Conservation (phyloP, 2,329 filamentous ascomycete genomes). For the Diaporthe australafricana region DNA sequence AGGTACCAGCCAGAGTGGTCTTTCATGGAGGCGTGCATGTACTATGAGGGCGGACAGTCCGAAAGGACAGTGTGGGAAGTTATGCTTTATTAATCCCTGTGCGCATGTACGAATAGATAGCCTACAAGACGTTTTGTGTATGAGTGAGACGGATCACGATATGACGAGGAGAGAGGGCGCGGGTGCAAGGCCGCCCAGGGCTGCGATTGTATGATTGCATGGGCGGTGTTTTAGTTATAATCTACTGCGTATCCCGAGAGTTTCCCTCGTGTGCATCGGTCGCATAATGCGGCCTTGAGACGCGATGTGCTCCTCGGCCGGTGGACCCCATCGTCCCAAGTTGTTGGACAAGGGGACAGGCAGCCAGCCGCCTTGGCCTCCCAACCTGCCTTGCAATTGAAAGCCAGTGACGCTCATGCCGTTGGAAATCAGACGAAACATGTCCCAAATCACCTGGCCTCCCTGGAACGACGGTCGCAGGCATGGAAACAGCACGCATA, state of each 20-base stretch:
- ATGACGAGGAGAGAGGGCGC: not conserved
- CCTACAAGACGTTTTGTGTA: not conserved
- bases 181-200: not conserved
- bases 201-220: not conserved
- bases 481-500: not conserved
- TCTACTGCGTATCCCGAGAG: not conserved
- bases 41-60: not conserved
- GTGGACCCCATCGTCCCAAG: not conserved
- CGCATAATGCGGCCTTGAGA: not conserved
- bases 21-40: not conserved
- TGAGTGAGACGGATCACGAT: not conserved
- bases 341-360: not conserved
- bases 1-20: not conserved
- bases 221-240: not conserved
- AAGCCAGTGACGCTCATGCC: not conserved
- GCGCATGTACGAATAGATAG: conserved; percentile 7
- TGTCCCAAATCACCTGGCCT: not conserved
- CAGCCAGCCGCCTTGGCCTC: not conserved
- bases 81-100: not conserved
- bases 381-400: not conserved
- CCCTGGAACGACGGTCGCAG: conserved; percentile 3
- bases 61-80: not conserved
- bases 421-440: conserved; percentile 14
- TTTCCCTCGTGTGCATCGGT: not conserved
- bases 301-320: not conserved